Evolutionary conservation across 768 basidiomycete genomes (phyloP).

Genomic region (Auricularia sp.): DNA sequence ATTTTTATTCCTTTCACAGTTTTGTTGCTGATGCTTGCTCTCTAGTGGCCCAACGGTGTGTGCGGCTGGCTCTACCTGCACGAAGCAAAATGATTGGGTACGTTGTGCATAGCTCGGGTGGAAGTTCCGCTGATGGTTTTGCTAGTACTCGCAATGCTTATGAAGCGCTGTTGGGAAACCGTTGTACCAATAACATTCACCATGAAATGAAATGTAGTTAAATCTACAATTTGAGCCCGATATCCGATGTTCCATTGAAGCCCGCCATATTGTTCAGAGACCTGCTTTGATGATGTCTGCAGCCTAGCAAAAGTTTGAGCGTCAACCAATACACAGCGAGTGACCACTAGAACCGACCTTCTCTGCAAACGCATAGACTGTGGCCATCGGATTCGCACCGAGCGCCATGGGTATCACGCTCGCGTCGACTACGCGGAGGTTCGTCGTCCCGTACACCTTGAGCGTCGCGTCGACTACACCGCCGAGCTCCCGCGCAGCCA

Average conservation of each 20-base stretch:
- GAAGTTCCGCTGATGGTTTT: neutral
- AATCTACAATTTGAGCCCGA: no score
- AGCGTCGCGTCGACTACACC: conserved; percentile 9
- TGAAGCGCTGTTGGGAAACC: neutral
- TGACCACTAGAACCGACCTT: neutral
- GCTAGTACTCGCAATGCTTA: neutral
- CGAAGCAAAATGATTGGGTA: neutral
- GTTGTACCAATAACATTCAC: no score
- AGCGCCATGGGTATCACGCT: conserved; percentile 7
- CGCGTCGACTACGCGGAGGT: conserved; percentile 7
- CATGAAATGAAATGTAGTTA: no score
- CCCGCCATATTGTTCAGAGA: no score
- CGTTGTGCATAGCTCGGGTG: neutral
- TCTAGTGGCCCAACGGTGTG: neutral
- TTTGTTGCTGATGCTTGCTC: no score
- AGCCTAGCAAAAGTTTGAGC: no score
- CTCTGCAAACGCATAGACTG: conserved; percentile 2
- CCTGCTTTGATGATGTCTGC: no score
- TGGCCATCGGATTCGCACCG: conserved; percentile 3
- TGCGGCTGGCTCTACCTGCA: neutral
- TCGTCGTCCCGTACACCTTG: conserved; percentile 5
- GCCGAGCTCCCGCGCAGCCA: conserved; percentile 23
- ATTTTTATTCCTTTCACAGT: no score
- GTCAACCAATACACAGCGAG: no score
- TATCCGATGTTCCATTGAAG: no score